Conservation (phyloP, 306 rosid genomes). For the Sesbania bispinosa region DNA sequence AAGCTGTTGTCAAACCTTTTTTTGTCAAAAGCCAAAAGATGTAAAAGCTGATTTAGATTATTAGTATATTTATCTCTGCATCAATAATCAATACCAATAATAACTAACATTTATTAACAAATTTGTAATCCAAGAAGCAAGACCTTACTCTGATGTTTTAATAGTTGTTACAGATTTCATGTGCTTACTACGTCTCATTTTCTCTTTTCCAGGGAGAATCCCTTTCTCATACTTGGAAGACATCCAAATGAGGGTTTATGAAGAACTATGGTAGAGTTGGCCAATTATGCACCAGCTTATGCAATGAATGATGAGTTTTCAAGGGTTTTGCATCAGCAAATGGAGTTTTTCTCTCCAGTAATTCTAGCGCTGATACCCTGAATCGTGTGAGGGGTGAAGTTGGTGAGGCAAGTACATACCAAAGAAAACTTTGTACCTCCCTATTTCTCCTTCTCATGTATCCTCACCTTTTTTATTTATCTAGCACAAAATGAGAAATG, state of each 20-base stretch:
- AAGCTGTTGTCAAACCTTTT: neutral
- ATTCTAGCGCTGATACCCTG: conserved; percentile 79
- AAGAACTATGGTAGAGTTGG: conserved; percentile 95
- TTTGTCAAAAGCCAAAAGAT: neutral
- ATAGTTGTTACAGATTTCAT: neutral
- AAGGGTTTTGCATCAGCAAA: conserved; percentile 95
- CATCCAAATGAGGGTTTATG: conserved; percentile 97
- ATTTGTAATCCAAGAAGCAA: neutral
- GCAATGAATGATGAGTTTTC: conserved; percentile 99
- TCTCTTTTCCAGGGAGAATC: conserved; percentile 71
- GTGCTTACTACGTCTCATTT: conserved; percentile 14
- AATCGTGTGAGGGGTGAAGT: conserved; percentile 93
- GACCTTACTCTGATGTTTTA: neutral
- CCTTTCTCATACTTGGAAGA: conserved; percentile 97
- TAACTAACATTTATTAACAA: neutral
- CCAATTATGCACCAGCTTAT: conserved; percentile 84
- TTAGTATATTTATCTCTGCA: conserved; percentile 12
- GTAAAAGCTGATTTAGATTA: neutral
- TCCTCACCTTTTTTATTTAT: neutral
- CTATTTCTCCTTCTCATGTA: conserved; percentile 13
- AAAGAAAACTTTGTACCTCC: neutral
- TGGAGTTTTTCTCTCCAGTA: conserved; percentile 95
- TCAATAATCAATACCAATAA: neutral
- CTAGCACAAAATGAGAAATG: conserved; percentile 1
- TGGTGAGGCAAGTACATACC: conserved; percentile 78